Percentiles rank a stretch among this genome's conserved stretches.
phyloP scores from a whole-genome alignment of 805 yeast species.

The Hanseniaspora pseudoguilliermondii region DNA sequence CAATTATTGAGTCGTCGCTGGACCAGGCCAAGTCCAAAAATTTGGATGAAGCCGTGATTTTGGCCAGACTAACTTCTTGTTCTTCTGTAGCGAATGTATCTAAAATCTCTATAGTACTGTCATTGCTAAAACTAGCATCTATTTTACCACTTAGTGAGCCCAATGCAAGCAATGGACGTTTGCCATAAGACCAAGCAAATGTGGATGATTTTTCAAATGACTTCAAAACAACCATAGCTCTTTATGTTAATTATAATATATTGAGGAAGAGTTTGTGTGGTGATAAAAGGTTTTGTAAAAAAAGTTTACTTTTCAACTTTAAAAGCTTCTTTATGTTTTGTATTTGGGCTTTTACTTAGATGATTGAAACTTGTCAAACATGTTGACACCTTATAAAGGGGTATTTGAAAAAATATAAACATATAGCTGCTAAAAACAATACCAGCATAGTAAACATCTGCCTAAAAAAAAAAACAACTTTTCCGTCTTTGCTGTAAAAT shows the following conservation, averaged over 20 bases:
- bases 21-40: constrained; percentile 85
- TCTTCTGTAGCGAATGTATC: constrained; percentile 34
- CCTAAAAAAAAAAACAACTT: too few relatives aligned
- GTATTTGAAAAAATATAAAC: too few relatives aligned
- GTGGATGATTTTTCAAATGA: constrained; percentile 80
- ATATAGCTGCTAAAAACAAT: too few relatives aligned
- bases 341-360: too few relatives aligned
- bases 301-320: neutral
- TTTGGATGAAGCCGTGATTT: constrained; percentile 36
- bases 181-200: constrained; percentile 87
- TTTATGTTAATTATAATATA: neutral
- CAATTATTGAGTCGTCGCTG: constrained; percentile 44
- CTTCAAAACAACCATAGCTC: constrained; percentile 60
- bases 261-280: neutral
- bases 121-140: constrained; percentile 71
- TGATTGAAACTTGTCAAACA: too few relatives aligned
- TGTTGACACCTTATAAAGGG: too few relatives aligned
- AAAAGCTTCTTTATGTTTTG: neutral
- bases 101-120: constrained; percentile 70
- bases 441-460: too few relatives aligned
- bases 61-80: constrained; percentile 26
- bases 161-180: constrained; percentile 64
- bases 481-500: too few relatives aligned
- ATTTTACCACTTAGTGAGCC: constrained; percentile 96
- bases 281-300: neutral